These are phyloP conservation scores for Pichia sp. DNA, from an alignment of 1,139 yeast genomes.

Conservation along the genomic window DNA sequence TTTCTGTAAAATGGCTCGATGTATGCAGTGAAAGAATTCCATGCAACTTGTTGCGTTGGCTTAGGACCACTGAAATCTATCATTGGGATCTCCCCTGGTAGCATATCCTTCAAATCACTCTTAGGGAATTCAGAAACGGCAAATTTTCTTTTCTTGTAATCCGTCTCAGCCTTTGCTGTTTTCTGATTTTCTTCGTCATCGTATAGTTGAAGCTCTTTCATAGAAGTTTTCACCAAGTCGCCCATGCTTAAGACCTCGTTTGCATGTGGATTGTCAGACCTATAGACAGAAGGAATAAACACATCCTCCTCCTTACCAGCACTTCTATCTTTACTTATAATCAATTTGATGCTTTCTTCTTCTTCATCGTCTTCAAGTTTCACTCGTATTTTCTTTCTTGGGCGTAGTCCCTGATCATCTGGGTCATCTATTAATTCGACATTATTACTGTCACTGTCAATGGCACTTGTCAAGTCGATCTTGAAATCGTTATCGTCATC, in stretches of 20 bases:
- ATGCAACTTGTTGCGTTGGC: conserved; percentile 90
- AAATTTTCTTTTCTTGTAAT: conserved; percentile 67
- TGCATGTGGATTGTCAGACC: conserved; percentile 8
- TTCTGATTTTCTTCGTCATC: conserved; percentile 32
- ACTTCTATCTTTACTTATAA: not conserved
- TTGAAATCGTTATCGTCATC: conserved; percentile 1
- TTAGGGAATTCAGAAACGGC: conserved; percentile 91
- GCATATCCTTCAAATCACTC: conserved; percentile 62
- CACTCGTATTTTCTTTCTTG: conserved; percentile 16
- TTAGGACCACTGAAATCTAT: conserved; percentile 80
- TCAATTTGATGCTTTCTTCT: conserved; percentile 12
- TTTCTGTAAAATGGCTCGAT: conserved; percentile 81
- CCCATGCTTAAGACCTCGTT: conserved; percentile 15
- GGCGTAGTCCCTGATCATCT: conserved; percentile 19
- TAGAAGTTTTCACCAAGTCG: conserved; percentile 19
- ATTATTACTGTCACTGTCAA: not conserved
- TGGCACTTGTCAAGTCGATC: conserved; percentile 2
- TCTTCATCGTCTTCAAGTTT: conserved; percentile 21
- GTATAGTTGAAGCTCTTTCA: conserved; percentile 22
- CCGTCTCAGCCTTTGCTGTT: conserved; percentile 31
- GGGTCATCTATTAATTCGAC: conserved; percentile 9
- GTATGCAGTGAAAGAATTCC: conserved; percentile 78
- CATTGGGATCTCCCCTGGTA: conserved; percentile 88
- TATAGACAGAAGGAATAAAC: conserved; percentile 29
- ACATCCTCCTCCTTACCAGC: not conserved